Conservation (phyloP, 345 rosid genomes). For the Crucihimalaya himalaica region DNA sequence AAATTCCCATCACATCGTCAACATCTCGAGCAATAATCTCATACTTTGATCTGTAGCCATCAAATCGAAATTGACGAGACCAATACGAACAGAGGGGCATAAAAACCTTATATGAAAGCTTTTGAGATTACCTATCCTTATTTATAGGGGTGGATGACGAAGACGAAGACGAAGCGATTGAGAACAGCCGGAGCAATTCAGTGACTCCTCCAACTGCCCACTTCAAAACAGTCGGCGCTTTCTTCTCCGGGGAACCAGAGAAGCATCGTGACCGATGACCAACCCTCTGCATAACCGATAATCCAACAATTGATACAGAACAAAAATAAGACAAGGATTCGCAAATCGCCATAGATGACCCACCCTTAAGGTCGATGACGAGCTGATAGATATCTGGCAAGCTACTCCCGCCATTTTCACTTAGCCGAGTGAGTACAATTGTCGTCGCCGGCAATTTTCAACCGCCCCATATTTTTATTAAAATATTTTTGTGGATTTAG, state of each 20-base stretch:
- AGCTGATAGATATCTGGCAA: constrained; percentile 18
- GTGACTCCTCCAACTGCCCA: constrained; percentile 76
- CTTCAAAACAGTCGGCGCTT: constrained; percentile 54
- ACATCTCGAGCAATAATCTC: constrained; percentile 45
- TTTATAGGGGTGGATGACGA: constrained; percentile 17
- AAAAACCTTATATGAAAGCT: neutral
- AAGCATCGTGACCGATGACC: constrained; percentile 45
- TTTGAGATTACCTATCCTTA: constrained; percentile 21
- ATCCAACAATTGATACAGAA: neutral
- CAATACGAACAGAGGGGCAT: neutral
- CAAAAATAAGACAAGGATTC: neutral
- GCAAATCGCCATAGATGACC: constrained; percentile 15
- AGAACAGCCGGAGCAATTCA: constrained; percentile 65
- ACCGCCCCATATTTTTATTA: constrained; percentile 9
- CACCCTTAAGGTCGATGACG: constrained; percentile 12
- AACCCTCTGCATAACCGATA: constrained; percentile 39
- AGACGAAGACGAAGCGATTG: constrained; percentile 38
- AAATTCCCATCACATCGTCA: constrained; percentile 58
- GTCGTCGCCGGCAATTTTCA: constrained; percentile 2
- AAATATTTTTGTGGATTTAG: neutral
- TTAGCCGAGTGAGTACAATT: neutral
- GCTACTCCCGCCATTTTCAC: constrained; percentile 40
- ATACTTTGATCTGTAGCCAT: constrained; percentile 31
- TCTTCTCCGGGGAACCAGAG: constrained; percentile 45
- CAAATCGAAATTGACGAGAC: constrained; percentile 28